Evolutionary conservation across 1,139 yeast species (phyloP).

Genomic region (Spathaspora sp.): DNA sequence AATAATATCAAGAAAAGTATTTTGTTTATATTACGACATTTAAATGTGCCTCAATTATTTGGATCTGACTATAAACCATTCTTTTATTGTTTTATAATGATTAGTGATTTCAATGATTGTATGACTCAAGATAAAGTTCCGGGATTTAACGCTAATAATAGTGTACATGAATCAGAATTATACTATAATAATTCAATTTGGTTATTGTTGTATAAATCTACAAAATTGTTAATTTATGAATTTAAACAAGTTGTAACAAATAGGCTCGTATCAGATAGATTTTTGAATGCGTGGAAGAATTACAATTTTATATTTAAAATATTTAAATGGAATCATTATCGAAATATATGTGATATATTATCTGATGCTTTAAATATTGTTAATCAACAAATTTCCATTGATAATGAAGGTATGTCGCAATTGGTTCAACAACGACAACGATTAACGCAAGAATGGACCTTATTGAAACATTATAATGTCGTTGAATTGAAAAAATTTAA

Average conservation of each 20-base stretch:
- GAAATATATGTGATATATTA: constrained; percentile 15
- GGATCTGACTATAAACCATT: constrained; percentile 16
- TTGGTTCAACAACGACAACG: constrained; percentile 8
- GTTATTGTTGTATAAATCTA: constrained; percentile 21
- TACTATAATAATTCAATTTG: constrained; percentile 21
- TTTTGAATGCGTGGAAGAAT: constrained; percentile 16
- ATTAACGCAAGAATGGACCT: constrained; percentile 9
- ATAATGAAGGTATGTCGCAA: constrained; percentile 4
- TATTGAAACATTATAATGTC: constrained; percentile 11
- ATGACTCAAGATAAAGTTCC: constrained; percentile 19
- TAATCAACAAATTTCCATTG: constrained; percentile 14
- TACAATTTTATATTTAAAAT: constrained; percentile 19
- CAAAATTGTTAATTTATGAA: constrained; percentile 16
- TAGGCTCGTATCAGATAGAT: constrained; percentile 6
- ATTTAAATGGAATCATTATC: constrained; percentile 19
- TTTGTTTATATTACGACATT: constrained; percentile 11
- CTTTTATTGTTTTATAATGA: constrained; percentile 25
- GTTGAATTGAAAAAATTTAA: constrained; percentile 8
- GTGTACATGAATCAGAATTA: constrained; percentile 9
- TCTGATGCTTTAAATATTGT: constrained; percentile 15
- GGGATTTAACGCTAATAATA: constrained; percentile 26
- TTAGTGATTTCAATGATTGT: constrained; percentile 24
- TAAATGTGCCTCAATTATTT: constrained; percentile 15
- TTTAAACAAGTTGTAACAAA: constrained; percentile 10
- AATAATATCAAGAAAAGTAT: constrained; percentile 11